These are phyloP conservation scores for Chrysoporthe austroafricana DNA, from an alignment of 2,329 filamentous ascomycete species.

Conservation along the genomic window DNA sequence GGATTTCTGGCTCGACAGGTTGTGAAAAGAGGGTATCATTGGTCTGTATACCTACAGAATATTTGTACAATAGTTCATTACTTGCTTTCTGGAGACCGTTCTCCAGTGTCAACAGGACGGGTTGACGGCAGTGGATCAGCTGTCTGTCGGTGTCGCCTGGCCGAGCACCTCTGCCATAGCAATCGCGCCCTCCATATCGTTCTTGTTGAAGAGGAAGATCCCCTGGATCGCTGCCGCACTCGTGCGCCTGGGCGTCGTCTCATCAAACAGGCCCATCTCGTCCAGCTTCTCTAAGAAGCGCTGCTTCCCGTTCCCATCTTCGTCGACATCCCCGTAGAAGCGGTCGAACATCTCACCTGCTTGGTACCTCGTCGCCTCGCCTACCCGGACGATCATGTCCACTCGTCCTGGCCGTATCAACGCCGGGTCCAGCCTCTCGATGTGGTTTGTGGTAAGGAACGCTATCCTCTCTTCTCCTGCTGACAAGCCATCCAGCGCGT, in stretches of 20 bases:
- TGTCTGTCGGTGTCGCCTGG: constrained; percentile 24
- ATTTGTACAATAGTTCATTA: neutral
- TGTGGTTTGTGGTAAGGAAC: constrained; percentile 93
- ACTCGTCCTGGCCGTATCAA: constrained; percentile 89
- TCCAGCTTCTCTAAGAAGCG: constrained; percentile 74
- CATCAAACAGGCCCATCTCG: constrained; percentile 70
- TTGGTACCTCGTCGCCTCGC: constrained; percentile 84
- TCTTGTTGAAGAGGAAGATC: constrained; percentile 94
- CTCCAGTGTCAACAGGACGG: neutral
- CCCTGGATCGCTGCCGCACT: constrained; percentile 94
- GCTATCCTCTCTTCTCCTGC: constrained; percentile 93
- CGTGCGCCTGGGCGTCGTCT: constrained; percentile 57
- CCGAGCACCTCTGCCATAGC: constrained; percentile 70
- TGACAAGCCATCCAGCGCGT: constrained; percentile 87
- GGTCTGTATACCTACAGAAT: neutral
- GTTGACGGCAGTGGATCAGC: constrained; percentile 11
- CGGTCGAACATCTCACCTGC: constrained; percentile 89
- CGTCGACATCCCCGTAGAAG: constrained; percentile 86
- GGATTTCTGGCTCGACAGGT: neutral
- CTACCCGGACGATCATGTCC: constrained; percentile 89
- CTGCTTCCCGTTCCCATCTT: constrained; percentile 61
- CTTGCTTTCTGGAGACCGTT: neutral
- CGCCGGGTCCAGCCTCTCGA: constrained; percentile 86
- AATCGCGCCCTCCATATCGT: constrained; percentile 84
- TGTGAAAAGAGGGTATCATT: constrained; percentile 15